A percentile compares a stretch with the other conserved stretches of the same genome.
Evolutionary conservation across 2,329 filamentous ascomycete genomes (phyloP).

Genomic region (Aspergillus sp.): DNA sequence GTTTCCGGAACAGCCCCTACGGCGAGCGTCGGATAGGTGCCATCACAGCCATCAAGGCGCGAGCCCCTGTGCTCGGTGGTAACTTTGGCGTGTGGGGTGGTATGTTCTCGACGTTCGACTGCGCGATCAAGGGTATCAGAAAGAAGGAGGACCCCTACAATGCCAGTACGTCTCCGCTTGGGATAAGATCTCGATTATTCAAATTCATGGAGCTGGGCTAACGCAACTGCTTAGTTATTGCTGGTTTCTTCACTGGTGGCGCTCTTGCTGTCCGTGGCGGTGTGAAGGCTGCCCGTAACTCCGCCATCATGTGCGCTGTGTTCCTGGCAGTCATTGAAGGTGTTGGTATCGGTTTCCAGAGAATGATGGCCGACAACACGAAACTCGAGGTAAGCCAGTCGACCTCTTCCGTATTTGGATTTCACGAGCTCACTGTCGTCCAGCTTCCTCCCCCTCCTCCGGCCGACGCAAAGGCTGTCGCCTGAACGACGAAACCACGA

Average conservation of each 20-base stretch:
- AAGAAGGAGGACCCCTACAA: conserved; percentile 99
- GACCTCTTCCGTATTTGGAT: conserved; percentile 8
- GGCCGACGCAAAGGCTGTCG: conserved; percentile 35
- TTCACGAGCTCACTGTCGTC: neutral
- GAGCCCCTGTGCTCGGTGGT: conserved; percentile 90
- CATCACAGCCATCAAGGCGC: conserved; percentile 94
- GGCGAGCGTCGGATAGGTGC: conserved; percentile 95
- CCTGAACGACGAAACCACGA: conserved; percentile 23
- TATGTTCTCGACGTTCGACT: conserved; percentile 93
- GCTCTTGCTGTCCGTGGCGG: conserved; percentile 89
- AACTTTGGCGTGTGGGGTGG: conserved; percentile 99
- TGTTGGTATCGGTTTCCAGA: conserved; percentile 91
- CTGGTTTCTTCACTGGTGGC: conserved; percentile 94
- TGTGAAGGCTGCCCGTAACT: conserved; percentile 87
- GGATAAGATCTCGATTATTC: neutral
- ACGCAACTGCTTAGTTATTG: conserved; percentile 62
- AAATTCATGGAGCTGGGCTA: too few relatives aligned
- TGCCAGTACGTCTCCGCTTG: conserved; percentile 58
- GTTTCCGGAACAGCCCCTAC: conserved; percentile 83
- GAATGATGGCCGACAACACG: conserved; percentile 89
- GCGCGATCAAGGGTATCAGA: conserved; percentile 86
- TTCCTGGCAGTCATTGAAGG: conserved; percentile 95
- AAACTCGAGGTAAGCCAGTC: conserved; percentile 73
- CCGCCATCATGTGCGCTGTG: conserved; percentile 92
- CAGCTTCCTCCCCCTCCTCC: conserved; percentile 39